phyloP scores from a whole-genome alignment of 495 filamentous ascomycete species.

The Bacidia rubella region DNA sequence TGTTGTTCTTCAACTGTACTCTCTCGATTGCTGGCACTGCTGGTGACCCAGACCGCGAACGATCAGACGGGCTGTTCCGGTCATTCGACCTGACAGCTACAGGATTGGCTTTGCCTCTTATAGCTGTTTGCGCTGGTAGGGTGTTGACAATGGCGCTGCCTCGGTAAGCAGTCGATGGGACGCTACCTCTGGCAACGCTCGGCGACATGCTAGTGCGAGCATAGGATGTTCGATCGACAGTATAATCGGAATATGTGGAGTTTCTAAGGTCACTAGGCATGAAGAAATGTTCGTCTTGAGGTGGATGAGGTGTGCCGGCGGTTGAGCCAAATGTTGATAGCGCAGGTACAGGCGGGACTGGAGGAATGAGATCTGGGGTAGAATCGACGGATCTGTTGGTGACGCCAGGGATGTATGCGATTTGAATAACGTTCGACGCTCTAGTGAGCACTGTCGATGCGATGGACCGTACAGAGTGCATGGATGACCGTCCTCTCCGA shows the following conservation, averaged over 20 bases:
- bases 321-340: conserved; percentile 34
- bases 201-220: conserved; percentile 44
- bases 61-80: conserved; percentile 23
- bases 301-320: conserved; percentile 39
- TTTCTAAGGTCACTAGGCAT: conserved; percentile 84
- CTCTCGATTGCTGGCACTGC: conserved; percentile 14
- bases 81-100: conserved; percentile 62
- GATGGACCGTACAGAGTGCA: conserved; percentile 80
- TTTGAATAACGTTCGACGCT: conserved; percentile 97
- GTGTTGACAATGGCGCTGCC: conserved; percentile 72
- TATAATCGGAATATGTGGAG: conserved; percentile 63
- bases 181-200: conserved; percentile 55
- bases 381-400: conserved; percentile 80
- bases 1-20: conserved; percentile 10
- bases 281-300: conserved; percentile 81
- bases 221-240: conserved; percentile 52
- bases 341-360: conserved; percentile 82
- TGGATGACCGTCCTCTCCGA: conserved; percentile 57
- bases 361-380: conserved; percentile 69
- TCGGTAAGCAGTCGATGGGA: conserved; percentile 86
- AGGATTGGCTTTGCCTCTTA: conserved; percentile 73
- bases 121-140: conserved; percentile 69
- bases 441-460: conserved; percentile 91
- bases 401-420: conserved; percentile 95
- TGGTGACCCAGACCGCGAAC: conserved; percentile 15